Conservation (phyloP, 345 rosid species). For the Ceriops zippeliana region DNA sequence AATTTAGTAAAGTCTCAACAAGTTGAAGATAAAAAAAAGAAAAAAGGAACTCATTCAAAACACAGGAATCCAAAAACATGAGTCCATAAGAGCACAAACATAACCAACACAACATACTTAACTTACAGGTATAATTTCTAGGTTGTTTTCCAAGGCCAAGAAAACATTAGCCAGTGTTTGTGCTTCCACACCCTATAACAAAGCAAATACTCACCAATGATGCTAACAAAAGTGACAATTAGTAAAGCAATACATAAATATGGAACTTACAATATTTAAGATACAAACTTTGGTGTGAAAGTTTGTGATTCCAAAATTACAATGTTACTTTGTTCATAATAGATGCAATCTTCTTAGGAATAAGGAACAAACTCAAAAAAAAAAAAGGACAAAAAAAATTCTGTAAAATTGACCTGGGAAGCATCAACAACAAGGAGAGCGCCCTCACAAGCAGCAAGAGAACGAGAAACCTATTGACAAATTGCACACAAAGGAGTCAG, state of each 20-base stretch:
- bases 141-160: constrained; percentile 91
- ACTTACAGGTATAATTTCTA: constrained; percentile 95
- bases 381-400: not conserved
- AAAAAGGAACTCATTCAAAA: not conserved
- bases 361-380: constrained; percentile 4
- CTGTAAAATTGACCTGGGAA: constrained; percentile 64
- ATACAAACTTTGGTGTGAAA: no score
- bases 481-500: not conserved
- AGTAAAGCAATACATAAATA: no score
- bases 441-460: constrained; percentile 99
- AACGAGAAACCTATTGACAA: constrained; percentile 75
- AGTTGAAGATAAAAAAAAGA: not conserved
- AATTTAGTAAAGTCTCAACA: not conserved
- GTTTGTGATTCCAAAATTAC: no score
- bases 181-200: constrained; percentile 92
- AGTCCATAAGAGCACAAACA: no score
- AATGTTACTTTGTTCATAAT: not conserved
- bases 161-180: constrained; percentile 95
- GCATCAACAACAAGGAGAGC: constrained; percentile 99
- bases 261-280: no score
- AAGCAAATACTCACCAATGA: not conserved
- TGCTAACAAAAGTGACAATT: no score
- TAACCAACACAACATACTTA: constrained; percentile 10
- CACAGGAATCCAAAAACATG: no score
- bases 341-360: not conserved